Evolutionary conservation across 2,329 filamentous ascomycete genomes (phyloP).

Genomic region (Talaromyces sp.): DNA sequence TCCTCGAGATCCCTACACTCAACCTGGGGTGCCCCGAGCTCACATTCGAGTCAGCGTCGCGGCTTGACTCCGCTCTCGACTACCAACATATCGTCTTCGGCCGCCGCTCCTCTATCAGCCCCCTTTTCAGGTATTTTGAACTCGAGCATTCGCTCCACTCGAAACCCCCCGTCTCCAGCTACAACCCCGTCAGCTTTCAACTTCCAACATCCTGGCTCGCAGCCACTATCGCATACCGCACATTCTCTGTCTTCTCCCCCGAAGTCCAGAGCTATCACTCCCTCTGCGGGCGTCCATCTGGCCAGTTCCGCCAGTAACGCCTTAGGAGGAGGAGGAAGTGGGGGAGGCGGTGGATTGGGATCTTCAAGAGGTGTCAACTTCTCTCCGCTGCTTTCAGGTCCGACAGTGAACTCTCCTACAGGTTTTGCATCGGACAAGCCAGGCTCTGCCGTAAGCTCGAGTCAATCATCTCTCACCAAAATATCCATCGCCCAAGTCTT

Average conservation of each 20-base stretch:
- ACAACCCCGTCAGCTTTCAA: constrained; percentile 55
- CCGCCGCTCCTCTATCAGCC: constrained; percentile 51
- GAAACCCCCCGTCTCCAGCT: constrained; percentile 51
- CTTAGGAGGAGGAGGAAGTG: constrained; percentile 49
- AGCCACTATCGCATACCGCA: constrained; percentile 49
- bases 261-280: constrained; percentile 53
- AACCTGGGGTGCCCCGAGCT: constrained; percentile 55
- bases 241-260: constrained; percentile 55
- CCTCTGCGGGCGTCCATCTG: constrained; percentile 54
- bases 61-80: constrained; percentile 57
- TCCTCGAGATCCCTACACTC: constrained; percentile 49
- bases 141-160: constrained; percentile 50
- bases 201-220: constrained; percentile 52
- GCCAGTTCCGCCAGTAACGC: constrained; percentile 54
- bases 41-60: constrained; percentile 54
- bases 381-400: constrained; percentile 58
- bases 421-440: constrained; percentile 51
- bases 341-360: constrained; percentile 53
- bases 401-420: constrained; percentile 51
- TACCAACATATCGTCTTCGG: constrained; percentile 45
- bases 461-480: constrained; percentile 69
- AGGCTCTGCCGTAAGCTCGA: constrained; percentile 42
- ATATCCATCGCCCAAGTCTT: constrained; percentile 95
- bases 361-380: constrained; percentile 56
- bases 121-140: constrained; percentile 53